Base-by-base conservation (phyloP, 139 green algal species). In the Chlorella sp. region DNA sequence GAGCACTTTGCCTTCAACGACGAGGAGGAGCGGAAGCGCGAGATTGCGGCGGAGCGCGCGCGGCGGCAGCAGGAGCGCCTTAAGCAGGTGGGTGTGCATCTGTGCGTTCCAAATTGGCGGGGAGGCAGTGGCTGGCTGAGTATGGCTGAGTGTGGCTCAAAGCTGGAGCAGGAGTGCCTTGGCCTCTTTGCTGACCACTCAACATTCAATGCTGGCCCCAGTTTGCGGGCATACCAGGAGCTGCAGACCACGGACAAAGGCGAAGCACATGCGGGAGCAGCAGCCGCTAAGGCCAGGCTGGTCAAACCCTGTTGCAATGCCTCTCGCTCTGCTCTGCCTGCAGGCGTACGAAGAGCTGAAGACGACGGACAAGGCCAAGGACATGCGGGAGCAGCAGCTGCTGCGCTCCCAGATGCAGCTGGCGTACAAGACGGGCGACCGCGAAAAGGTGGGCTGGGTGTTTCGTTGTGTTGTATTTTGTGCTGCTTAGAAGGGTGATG, bases 391-490 rank as follows among this genome's bases (percentile, higher is more conserved):
- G 76, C 87, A 90, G 82, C 62, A 90, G 83, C 65, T 98, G 88
- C 88, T 97, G 83, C 90, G 95, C 48, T 87, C 91, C 80, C 88
- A 97, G 87, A 96, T 97, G 93, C 81, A 88, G n/a, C 84, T 93
- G 68, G 94, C 94, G 0, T 98, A 98, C 92, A 92, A 94, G 81
- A 95, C 91, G 14, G 95, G 95, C 30, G 93, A 97, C 85, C 86
- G 73, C 62, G 85, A 87, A 22, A 60, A 20, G 51, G 51, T 60
- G 51, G 51, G 51, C 11, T 8, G 8, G 11, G 8, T 19, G 46
- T 11, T 8, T 19, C 46, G 11, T 54, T 8, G 8, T 8, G 8
- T 54, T 8, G 8, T 54, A 54, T 8, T 8, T 8, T 8, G 46
- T 11, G 8, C 46, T 54, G 8, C 8, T 54, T 8, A 11, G 46